Conservation (phyloP, 2,329 filamentous ascomycete genomes). For the Leptographium wingfieldii region DNA sequence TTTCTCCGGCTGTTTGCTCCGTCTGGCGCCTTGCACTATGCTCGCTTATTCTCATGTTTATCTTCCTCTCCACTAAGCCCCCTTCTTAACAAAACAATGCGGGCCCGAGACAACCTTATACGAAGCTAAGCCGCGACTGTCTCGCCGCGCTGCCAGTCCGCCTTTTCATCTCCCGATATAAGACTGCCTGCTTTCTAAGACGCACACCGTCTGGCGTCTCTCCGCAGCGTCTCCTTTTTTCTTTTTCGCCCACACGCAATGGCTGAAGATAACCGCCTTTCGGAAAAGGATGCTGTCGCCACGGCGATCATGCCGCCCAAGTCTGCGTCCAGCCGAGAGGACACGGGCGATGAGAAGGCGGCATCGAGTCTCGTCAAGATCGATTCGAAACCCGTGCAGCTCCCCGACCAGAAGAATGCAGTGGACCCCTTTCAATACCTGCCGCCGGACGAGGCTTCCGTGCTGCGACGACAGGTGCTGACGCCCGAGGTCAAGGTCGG, state of each 20-base stretch:
- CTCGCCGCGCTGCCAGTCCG: not conserved
- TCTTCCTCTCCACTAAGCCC: not conserved
- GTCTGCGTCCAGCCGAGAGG: conserved; percentile 23
- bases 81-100: not conserved
- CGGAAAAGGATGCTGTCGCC: conserved; percentile 9
- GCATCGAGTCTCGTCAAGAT: conserved; percentile 23
- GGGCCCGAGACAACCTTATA: not conserved
- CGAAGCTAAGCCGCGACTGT: not conserved
- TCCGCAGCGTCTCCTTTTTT: not conserved
- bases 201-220: too few relatives aligned
- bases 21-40: not conserved
- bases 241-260: not conserved
- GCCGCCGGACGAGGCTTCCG: conserved; percentile 49
- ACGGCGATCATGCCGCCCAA: conserved; percentile 14
- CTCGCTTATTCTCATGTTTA: not conserved
- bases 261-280: not conserved
- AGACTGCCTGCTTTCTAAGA: too few relatives aligned
- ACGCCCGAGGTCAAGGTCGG: conserved; percentile 51
- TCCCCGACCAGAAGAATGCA: not conserved
- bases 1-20: not conserved
- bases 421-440: conserved; percentile 48
- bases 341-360: conserved; percentile 18
- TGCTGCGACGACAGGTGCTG: conserved; percentile 56
- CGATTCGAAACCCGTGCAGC: conserved; percentile 27
- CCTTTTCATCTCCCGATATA: not conserved